These are phyloP conservation scores for Gossypium longicalyx DNA, from an alignment of 345 rosid genomes.

Conservation along the genomic window DNA sequence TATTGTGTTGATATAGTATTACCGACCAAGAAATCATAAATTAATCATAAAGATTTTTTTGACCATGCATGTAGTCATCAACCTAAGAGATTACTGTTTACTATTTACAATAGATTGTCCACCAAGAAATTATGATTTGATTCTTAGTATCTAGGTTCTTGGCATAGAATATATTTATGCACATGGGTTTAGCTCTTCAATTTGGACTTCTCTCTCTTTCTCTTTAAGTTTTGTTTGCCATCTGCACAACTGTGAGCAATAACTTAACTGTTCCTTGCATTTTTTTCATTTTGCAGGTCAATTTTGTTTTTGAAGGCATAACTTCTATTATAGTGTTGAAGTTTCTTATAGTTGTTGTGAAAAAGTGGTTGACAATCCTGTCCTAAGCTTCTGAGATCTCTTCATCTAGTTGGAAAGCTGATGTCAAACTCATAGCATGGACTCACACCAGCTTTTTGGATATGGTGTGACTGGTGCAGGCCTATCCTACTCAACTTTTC, in stretches of 20 bases:
- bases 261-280: conserved; percentile 13
- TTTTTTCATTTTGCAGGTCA: conserved; percentile 23
- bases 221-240: neutral
- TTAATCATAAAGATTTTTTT: neutral
- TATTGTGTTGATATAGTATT: neutral
- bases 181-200: conserved; percentile 3
- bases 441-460: conserved; percentile 35
- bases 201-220: neutral
- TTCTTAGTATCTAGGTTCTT: conserved; percentile 2
- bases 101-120: neutral
- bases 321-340: neutral
- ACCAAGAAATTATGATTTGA: neutral
- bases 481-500: conserved; percentile 33
- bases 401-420: conserved; percentile 11
- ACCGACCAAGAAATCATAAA: neutral
- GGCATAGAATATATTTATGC: neutral
- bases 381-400: conserved; percentile 11
- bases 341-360: neutral
- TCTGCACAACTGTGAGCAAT: neutral
- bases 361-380: neutral
- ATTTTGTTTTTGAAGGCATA: conserved; percentile 18
- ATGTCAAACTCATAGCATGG: conserved; percentile 42
- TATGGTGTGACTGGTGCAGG: conserved; percentile 38
- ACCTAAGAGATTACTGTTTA: no score
- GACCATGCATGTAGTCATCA: neutral